Percentiles rank a stretch among this genome's conserved stretches.
Evolutionary conservation across 768 basidiomycete genomes (phyloP).

Genomic region (Suillus subalutaceus): DNA sequence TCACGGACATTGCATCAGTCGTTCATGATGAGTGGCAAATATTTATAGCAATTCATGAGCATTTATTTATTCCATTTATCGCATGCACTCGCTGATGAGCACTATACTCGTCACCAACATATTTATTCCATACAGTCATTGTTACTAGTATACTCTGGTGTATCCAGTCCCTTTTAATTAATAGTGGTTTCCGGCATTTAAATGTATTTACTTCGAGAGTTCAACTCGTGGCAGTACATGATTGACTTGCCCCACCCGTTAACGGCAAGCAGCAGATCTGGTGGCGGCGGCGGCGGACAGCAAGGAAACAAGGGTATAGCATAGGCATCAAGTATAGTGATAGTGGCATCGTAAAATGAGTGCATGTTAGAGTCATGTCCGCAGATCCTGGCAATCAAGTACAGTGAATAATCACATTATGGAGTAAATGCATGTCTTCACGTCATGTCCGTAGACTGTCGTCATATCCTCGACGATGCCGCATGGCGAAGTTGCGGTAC

Average conservation of each 20-base stretch:
- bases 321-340: not conserved
- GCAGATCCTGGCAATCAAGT: constrained; percentile 20
- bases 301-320: constrained; percentile 1
- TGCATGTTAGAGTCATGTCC: constrained; percentile 25
- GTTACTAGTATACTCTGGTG: not conserved
- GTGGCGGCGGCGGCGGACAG: not conserved
- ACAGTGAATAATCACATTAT: not conserved
- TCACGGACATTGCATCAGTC: constrained; percentile 21
- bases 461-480: constrained; percentile 35
- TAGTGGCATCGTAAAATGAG: constrained; percentile 8
- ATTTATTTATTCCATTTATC: constrained; percentile 19
- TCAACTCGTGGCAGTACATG: not conserved
- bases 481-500: constrained; percentile 27
- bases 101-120: not conserved
- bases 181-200: not conserved
- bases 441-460: constrained; percentile 30
- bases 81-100: constrained; percentile 16
- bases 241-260: not conserved
- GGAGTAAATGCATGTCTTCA: constrained; percentile 16
- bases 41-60: constrained; percentile 7
- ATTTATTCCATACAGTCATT: constrained; percentile 7
- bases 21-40: not conserved
- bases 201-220: not conserved
- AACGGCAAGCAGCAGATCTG: not conserved
- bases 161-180: constrained; percentile 5